Evolutionary conservation across 1,284 basidiomycete genomes (phyloP), one percentile per base, ranked within the genome.

Genomic region (Ustilago esculenta): DNA sequence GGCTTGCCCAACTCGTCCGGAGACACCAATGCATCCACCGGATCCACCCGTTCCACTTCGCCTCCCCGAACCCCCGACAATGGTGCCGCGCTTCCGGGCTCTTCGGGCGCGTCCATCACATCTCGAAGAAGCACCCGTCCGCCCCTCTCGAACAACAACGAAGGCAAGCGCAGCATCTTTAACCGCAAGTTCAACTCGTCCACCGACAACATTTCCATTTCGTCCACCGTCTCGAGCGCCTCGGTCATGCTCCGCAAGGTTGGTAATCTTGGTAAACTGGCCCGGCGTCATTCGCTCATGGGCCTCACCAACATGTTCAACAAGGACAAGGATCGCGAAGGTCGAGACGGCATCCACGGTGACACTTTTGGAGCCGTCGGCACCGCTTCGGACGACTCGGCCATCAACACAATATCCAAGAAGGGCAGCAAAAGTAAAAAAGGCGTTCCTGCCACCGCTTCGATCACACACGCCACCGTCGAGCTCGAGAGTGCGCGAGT

Each of bases 241-340:
- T 93, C 91, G 56, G 91, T 98, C 82, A 96, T 98, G 89, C 95
- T 98, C 76, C 89, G 95, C 75, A 98, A 96, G 84, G 89, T 98
- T 47, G 94, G 95, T 25, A 90, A 90, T 50, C 89, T 97, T 82
- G 92, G 93, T 41, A 92, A 91, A 83, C 86, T 96, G n/a, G 92
- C 92, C 6, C 85, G 92, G 52, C 87, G 92, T 37, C 94, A 94
- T 82, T 92, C 91, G 46, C 85, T 96, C 46, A 91, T 91, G 58
- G 92, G 92, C 36, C 92, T 96, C 78, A 94, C 92, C n/a, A 91
- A 90, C 45, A 85, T 96, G 75, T 77, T 77, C 57, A 77, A 94
- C 82, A 76, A 76, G 65, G 73, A 78, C 61, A 94, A 94, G 84
- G 86, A 88, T 43, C 89, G 90, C 83, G 58, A 69, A 15, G 87